Conservation (phyloP, 2,329 filamentous ascomycete species). For the Ilyonectria sp. region DNA sequence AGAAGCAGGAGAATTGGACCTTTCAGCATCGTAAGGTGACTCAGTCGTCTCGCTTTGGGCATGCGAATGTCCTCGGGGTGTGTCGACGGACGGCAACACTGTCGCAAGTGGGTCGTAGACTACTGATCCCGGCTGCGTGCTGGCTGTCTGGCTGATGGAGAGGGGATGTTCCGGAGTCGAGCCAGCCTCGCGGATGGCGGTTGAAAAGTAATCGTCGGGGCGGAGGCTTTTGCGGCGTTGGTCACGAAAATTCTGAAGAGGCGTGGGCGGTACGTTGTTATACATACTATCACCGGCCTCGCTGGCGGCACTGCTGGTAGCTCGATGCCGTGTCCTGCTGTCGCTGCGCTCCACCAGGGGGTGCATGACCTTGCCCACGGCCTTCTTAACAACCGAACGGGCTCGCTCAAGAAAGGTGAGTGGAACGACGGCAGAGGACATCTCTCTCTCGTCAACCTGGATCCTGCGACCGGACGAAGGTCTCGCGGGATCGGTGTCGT, state of each 20-base stretch:
- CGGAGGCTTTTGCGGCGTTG: slow-evolving; percentile 68
- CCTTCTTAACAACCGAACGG: slow-evolving; percentile 81
- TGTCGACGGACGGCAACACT: slow-evolving; percentile 50
- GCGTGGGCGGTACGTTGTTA: slow-evolving; percentile 62
- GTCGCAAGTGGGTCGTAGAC: slow-evolving; percentile 60
- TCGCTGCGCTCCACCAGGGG: slow-evolving; percentile 72
- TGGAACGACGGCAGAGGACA: slow-evolving; percentile 91
- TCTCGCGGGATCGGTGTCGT: slow-evolving; percentile 89
- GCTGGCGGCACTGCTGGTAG: slow-evolving; percentile 75
- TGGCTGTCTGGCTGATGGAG: slow-evolving; percentile 46
- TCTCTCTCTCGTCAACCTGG: slow-evolving; percentile 90
- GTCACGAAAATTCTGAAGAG: slow-evolving; percentile 64
- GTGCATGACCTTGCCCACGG: slow-evolving; percentile 75
- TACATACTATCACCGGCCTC: slow-evolving; percentile 71
- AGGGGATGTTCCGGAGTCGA: slow-evolving; percentile 42
- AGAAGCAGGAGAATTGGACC: slow-evolving; percentile 45
- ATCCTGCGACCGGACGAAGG: slow-evolving; percentile 87
- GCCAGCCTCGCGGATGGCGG: slow-evolving; percentile 53
- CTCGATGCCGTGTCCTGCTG: slow-evolving; percentile 67
- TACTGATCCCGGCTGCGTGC: slow-evolving; percentile 45
- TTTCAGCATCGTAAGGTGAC: slow-evolving; percentile 41
- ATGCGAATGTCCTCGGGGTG: slow-evolving; percentile 43
- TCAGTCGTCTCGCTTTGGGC: slow-evolving; percentile 48
- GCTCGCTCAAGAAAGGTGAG: slow-evolving; percentile 90
- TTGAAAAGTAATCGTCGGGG: slow-evolving; percentile 69